These are phyloP conservation scores for Globisporangium iwayamae DNA, from an alignment of 352 stramenopile species.

Conservation along the genomic window DNA sequence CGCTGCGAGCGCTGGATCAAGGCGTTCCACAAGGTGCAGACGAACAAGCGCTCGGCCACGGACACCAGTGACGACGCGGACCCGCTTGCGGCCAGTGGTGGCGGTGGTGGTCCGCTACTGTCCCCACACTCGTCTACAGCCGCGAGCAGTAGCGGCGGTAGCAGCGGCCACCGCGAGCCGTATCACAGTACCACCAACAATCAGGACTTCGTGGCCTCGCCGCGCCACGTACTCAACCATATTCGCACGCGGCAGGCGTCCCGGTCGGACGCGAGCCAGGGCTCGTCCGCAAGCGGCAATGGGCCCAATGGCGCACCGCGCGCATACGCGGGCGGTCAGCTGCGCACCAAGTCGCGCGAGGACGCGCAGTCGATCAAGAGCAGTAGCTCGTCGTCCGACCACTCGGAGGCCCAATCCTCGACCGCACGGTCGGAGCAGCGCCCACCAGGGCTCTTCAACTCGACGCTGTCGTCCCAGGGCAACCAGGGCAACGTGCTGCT, in stretches of 20 bases:
- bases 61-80: conserved; percentile 16
- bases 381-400: conserved; percentile 25
- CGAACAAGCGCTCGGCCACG: conserved; percentile 24
- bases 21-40: conserved; percentile 56
- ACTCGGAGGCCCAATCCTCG: conserved; percentile 2
- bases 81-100: conserved; percentile 10
- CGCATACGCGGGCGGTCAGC: conserved; percentile 26
- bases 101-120: neutral
- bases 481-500: conserved; percentile 58
- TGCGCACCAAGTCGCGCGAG: conserved; percentile 16
- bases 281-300: conserved; percentile 9
- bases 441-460: conserved; percentile 26
- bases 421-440: conserved; percentile 25
- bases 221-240: conserved; percentile 24
- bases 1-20: conserved; percentile 48
- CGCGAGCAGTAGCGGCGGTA: conserved; percentile 6
- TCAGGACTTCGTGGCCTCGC: conserved; percentile 11
- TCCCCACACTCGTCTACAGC: conserved; percentile 5
- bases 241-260: conserved; percentile 22
- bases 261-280: conserved; percentile 25
- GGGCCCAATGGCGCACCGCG: conserved; percentile 26
- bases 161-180: neutral
- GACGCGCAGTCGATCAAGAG: conserved; percentile 22
- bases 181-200: neutral
- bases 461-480: conserved; percentile 22